Evolutionary conservation across 1,139 yeast genomes (phyloP).

Genomic region (Hemisphaericaspora xylofermentans): DNA sequence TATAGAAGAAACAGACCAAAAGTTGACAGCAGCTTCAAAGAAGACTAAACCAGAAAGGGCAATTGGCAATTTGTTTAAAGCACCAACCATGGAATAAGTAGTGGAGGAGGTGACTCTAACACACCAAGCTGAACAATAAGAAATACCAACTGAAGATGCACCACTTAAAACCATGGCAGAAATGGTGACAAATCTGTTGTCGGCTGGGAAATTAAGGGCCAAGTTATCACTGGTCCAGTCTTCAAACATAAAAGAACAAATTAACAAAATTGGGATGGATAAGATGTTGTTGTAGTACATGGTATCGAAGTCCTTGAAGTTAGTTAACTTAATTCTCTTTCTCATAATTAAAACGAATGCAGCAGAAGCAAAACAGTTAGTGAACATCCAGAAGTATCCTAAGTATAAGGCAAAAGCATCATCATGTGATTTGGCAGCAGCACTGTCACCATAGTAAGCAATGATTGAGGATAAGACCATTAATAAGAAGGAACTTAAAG

Average conservation of each 20-base stretch:
- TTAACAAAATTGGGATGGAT: conserved; percentile 82
- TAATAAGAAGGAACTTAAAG: conserved; percentile 78
- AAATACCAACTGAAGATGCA: conserved; percentile 90
- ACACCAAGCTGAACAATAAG: conserved; percentile 99
- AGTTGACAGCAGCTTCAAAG: conserved; percentile 93
- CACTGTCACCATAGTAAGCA: conserved; percentile 89
- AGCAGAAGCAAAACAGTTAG: conserved; percentile 92
- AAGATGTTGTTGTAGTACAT: conserved; percentile 96
- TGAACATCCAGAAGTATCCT: conserved; percentile 96
- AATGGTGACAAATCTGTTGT: conserved; percentile 63
- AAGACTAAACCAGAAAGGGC: conserved; percentile 92
- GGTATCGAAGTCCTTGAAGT: conserved; percentile 96
- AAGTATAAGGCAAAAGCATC: conserved; percentile 54
- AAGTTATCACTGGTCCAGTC: conserved; percentile 89
- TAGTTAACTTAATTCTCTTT: conserved; percentile 94
- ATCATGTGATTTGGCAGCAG: conserved; percentile 35
- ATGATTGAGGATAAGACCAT: conserved; percentile 93
- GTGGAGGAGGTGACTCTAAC: conserved; percentile 98
- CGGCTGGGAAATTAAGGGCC: conserved; percentile 73
- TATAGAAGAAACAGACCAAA: conserved; percentile 87
- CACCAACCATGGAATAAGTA: conserved; percentile 98
- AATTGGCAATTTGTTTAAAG: conserved; percentile 95
- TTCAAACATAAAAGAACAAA: conserved; percentile 75
- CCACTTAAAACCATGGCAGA: conserved; percentile 90
- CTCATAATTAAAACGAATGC: conserved; percentile 92